phyloP scores from a whole-genome alignment of 2,329 filamentous ascomycete species.

The Waltergamsia citrina region DNA sequence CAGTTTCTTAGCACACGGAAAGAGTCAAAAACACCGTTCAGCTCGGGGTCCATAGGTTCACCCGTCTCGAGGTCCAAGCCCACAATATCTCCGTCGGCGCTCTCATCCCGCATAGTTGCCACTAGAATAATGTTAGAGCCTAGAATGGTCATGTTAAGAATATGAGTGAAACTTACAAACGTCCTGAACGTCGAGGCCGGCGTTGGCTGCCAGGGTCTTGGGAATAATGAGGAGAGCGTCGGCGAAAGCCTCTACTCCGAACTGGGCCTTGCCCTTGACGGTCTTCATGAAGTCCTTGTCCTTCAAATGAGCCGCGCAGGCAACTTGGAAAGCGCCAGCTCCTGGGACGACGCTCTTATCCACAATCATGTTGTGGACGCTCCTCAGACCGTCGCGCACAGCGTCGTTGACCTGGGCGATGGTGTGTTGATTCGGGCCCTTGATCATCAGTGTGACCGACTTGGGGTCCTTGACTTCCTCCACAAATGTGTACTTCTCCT shows the following conservation, averaged over 20 bases:
- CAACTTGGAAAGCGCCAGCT: slow-evolving; percentile 91
- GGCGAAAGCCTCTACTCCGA: slow-evolving; percentile 87
- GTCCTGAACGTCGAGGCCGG: slow-evolving; percentile 94
- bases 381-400: slow-evolving; percentile 86
- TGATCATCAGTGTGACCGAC: slow-evolving; percentile 94
- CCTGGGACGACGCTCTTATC: slow-evolving; percentile 92
- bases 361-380: slow-evolving; percentile 99
- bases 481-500: slow-evolving; percentile 98
- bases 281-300: slow-evolving; percentile 80
- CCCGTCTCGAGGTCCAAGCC: slow-evolving; percentile 82
- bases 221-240: slow-evolving; percentile 93
- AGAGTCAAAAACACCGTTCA: slow-evolving; percentile 90
- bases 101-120: slow-evolving; percentile 77
- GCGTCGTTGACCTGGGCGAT: slow-evolving; percentile 96
- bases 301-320: slow-evolving; percentile 77
- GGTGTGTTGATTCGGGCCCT: slow-evolving; percentile 93
- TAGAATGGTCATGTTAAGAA: not conserved
- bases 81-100: slow-evolving; percentile 72
- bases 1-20: slow-evolving; percentile 92
- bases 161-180: slow-evolving; percentile 52
- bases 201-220: slow-evolving; percentile 94
- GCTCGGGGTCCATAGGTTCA: slow-evolving; percentile 87
- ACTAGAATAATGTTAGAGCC: slow-evolving; percentile 43
- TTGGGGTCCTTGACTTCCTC: slow-evolving; percentile 99
- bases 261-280: slow-evolving; percentile 97